These are phyloP conservation scores for Dipodascus geniculatus DNA, from an alignment of 805 yeast genomes.

Conservation along the genomic window DNA sequence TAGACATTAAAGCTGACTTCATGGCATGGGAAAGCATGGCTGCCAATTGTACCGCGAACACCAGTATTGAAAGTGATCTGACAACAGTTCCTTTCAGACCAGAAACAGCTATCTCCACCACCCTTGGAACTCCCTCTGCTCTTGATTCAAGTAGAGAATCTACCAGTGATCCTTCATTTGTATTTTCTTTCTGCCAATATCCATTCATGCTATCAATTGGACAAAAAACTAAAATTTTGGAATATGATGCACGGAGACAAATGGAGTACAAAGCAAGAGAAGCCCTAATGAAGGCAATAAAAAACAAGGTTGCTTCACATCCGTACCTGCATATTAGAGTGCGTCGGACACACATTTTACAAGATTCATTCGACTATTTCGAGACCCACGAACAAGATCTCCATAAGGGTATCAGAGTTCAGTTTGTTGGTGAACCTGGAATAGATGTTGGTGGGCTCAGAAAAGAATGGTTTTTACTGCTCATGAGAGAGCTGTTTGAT, in stretches of 20 bases:
- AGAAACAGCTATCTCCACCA: constrained; percentile 10
- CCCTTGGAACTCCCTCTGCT: constrained; percentile 5
- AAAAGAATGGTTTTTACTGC: constrained; percentile 83
- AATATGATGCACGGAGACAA: constrained; percentile 64
- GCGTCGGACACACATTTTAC: constrained; percentile 52
- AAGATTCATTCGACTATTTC: constrained; percentile 53
- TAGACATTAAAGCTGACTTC: constrained; percentile 68
- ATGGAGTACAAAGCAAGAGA: constrained; percentile 87
- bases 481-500: constrained; percentile 59
- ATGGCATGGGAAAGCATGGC: constrained; percentile 56
- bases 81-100: background rate
- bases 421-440: constrained; percentile 82
- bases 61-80: background rate
- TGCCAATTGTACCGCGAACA: background rate
- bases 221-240: constrained; percentile 67
- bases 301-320: constrained; percentile 47
- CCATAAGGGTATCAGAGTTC: constrained; percentile 64
- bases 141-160: constrained; percentile 3
- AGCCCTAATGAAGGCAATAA: constrained; percentile 69
- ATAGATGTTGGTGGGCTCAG: constrained; percentile 91
- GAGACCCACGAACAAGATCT: constrained; percentile 48
- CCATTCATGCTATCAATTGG: constrained; percentile 79
- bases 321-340: constrained; percentile 60
- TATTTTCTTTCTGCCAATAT: constrained; percentile 61
- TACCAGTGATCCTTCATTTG: constrained; percentile 12